phyloP scores from a whole-genome alignment of 2,329 filamentous ascomycete genomes.

The Cladophialophora chaetospira region DNA sequence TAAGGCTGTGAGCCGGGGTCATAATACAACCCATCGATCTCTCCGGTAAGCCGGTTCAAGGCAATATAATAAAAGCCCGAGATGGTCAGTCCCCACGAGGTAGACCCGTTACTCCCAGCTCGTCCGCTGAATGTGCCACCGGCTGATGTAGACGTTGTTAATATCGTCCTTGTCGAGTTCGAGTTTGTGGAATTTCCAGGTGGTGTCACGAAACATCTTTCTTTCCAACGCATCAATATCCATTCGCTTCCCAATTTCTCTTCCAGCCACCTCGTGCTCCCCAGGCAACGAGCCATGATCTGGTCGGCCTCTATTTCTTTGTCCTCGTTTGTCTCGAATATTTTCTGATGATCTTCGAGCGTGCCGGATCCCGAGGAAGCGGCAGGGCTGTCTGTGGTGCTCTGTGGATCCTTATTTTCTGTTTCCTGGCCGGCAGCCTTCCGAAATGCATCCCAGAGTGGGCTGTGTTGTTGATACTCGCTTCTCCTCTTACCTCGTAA shows the following conservation, averaged over 20 bases:
- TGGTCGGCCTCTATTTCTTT: conserved; percentile 22
- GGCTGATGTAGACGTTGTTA: conserved; percentile 13
- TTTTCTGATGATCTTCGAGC: conserved; percentile 35
- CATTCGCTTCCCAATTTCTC: conserved; percentile 42
- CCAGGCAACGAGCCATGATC: conserved; percentile 28
- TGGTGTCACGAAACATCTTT: conserved; percentile 49
- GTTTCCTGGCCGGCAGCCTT: conserved; percentile 22
- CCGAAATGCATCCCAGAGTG: conserved; percentile 26
- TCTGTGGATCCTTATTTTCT: conserved; percentile 33
- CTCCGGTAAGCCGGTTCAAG: conserved; percentile 47
- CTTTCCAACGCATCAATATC: conserved; percentile 57
- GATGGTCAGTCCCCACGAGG: conserved; percentile 51
- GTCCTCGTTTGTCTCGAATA: conserved; percentile 13
- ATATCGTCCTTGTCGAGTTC: conserved; percentile 14
- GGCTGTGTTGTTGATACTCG: conserved; percentile 24
- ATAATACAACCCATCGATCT: conserved; percentile 53
- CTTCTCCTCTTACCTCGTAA: conserved; percentile 20
- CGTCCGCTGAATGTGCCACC: neutral
- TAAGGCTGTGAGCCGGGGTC: conserved; percentile 54
- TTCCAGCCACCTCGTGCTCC: conserved; percentile 30
- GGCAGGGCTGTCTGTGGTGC: neutral
- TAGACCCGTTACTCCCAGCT: neutral
- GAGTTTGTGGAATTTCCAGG: conserved; percentile 4
- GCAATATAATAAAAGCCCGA: conserved; percentile 56
- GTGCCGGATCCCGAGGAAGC: neutral